phyloP scores from a whole-genome alignment of 2,329 filamentous ascomycete genomes.

The Remersonia thermophila region DNA sequence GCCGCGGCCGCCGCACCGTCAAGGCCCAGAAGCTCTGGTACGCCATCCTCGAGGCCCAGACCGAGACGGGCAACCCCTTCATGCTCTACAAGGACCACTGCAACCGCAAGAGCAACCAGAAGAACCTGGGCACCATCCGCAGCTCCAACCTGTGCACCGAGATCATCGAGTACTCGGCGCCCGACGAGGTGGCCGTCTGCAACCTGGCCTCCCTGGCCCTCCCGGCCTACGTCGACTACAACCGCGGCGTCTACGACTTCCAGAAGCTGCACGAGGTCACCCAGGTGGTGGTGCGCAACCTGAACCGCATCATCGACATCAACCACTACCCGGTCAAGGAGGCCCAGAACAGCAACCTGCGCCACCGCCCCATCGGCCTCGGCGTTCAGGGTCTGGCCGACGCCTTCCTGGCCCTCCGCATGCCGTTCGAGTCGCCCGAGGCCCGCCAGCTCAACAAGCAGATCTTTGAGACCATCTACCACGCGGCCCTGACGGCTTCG shows the following conservation, averaged over 20 bases:
- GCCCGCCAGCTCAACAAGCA: slow-evolving; percentile 90
- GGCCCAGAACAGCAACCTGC: slow-evolving; percentile 91
- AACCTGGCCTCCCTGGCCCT: slow-evolving; percentile 92
- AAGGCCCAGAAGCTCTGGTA: slow-evolving; percentile 99
- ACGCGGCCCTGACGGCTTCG: slow-evolving; percentile 82
- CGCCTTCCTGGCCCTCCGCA: slow-evolving; percentile 89
- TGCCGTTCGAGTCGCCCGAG: slow-evolving; percentile 94
- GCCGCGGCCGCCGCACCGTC: slow-evolving; percentile 77
- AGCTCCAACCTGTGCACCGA: slow-evolving; percentile 99
- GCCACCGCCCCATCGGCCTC: slow-evolving; percentile 88
- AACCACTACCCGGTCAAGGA: slow-evolving; percentile 98
- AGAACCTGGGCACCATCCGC: slow-evolving; percentile 96
- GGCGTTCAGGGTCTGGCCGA: slow-evolving; percentile 97
- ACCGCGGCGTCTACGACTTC: slow-evolving; percentile 81
- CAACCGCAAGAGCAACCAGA: slow-evolving; percentile 99
- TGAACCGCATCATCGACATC: slow-evolving; percentile 97
- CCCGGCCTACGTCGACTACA: slow-evolving; percentile 81
- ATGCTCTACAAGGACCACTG: slow-evolving; percentile 99
- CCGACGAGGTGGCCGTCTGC: slow-evolving; percentile 97
- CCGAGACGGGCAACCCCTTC: slow-evolving; percentile 96
- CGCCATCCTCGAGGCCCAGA: slow-evolving; percentile 93
- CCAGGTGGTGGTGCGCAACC: slow-evolving; percentile 82
- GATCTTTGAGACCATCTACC: slow-evolving; percentile 99
- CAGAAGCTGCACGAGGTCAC: slow-evolving; percentile 91
- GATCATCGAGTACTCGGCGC: slow-evolving; percentile 93